Evolutionary conservation across 345 rosid species (phyloP).

Genomic region (Combretum micranthum): DNA sequence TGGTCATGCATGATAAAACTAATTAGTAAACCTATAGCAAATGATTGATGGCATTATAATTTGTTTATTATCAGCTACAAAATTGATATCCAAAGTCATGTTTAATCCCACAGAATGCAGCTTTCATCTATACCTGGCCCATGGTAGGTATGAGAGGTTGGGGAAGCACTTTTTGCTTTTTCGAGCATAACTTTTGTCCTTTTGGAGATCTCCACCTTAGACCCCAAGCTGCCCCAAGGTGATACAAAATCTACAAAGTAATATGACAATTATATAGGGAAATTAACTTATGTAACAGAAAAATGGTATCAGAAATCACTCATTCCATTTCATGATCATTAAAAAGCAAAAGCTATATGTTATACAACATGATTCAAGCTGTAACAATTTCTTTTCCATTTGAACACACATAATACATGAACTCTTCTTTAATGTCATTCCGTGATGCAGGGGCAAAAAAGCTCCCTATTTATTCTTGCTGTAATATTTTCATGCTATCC

Average conservation of each 20-base stretch:
- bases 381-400: too few relatives aligned
- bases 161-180: constrained; percentile 30
- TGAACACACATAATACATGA: too few relatives aligned
- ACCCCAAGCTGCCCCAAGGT: constrained; percentile 83
- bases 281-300: background rate
- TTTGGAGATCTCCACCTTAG: constrained; percentile 65
- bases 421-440: too few relatives aligned
- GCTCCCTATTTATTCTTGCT: too few relatives aligned
- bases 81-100: background rate
- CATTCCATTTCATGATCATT: too few relatives aligned
- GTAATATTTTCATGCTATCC: too few relatives aligned
- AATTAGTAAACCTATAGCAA: too few relatives aligned
- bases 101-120: background rate
- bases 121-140: constrained; percentile 44
- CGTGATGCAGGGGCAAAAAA: too few relatives aligned
- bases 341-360: too few relatives aligned
- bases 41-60: too few relatives aligned
- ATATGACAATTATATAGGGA: constrained; percentile 2
- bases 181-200: constrained; percentile 21
- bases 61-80: background rate
- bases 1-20: too few relatives aligned
- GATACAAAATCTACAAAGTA: constrained; percentile 69
- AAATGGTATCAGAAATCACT: background rate
- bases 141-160: constrained; percentile 60
- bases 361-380: too few relatives aligned